Base-by-base conservation (phyloP, 129 eudicot species). In the Tagetes patula region DNA sequence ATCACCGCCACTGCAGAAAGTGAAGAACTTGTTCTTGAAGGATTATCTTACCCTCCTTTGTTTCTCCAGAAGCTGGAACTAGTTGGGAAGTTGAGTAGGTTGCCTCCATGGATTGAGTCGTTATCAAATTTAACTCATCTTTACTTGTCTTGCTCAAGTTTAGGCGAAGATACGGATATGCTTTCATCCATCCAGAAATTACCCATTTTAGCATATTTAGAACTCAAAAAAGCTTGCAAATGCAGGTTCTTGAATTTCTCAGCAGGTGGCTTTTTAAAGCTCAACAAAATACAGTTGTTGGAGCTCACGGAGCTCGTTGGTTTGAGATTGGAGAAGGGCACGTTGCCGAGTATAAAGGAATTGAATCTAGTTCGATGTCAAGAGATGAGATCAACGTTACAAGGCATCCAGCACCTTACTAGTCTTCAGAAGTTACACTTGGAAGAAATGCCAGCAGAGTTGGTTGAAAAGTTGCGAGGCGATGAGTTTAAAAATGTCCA, bases 71-170 rank as follows among this genome's bases (percentile, higher is more conserved):
- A 84, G 75, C 67, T 84, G 77, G 69, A 61, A 38, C 69, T 87
- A 70, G 72, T 81, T 68, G 91, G 91, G 59, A 14, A 46, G 74
- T 45, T 87, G 77, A 72, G 60, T 41, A 79, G 64, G 63, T 47
- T 82, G 75, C 91, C 91, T 75, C 72, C 48, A 40, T 87, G 91
- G 91, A 32, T 87, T 34, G 77, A 69, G 72, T 72, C 82, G 5
- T 73, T 81, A 62, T 65, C 59, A 37, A 87, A 80, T 70, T 37
- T 84, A 37, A 79, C 86, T 59, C 88, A 87, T 74, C 80, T 87
- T 58, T 52, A 73, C 77, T 72, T 87, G 83, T 74, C 76, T 61
- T 78, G 74, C 45, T 76, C 86, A n/a, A 58, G 49, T 43, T 65
- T 87, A 46, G 80, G 52, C 12, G 82, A 81, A 36, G 41, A 61